Evolutionary conservation across 768 basidiomycete species (phyloP), one percentile per base, ranked within the genome.

Genomic region (Mycena albidolilacea): DNA sequence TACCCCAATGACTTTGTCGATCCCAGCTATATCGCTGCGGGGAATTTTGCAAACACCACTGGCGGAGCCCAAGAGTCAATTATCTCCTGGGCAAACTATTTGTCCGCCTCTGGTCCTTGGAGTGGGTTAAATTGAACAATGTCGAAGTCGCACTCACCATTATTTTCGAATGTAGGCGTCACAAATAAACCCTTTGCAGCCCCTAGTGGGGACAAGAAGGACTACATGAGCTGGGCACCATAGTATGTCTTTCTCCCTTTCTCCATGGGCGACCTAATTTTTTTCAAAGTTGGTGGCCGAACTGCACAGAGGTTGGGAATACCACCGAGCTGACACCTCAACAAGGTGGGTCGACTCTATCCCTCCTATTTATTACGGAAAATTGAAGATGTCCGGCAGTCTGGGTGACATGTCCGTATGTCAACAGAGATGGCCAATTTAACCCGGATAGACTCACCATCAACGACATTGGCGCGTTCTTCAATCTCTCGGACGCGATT

Each of bases 171-270:
- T 69, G 37, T 69, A 90, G 90, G 82, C 64, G 90, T 90, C 19
- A 87, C 83, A 59, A 81, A 80, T 75, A 90, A 89, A 76, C 77
- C 83, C 19, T 82, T 86, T 39, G 78, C 80, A 6, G 84, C 90
- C 1, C 89, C 89, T 3, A 86, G 87, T 21, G 88, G 89, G 1
- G 82, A 90, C 76, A 84, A 84, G 43, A 88, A 90, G 72, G 91
- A 92, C 77, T 93, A 91, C 77, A 85, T 92, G 87, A 91, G 90
- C 78, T 92, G 90, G 89, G 89, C 90, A 15, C 91, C 92, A 50
- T 93, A 92, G 91, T 91, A 79, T 58, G 89, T 79, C 14, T 54
- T 39, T 48, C 19, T 58, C 48, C 37, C 60, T 35, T 35, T 11
- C 12, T 5, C n/a, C 14, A 5, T 12, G n/a, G 7, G 3, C 23